These are phyloP conservation scores for Zymoseptoria ardabiliae DNA, from an alignment of 2,329 filamentous ascomycete genomes.

Conservation along the genomic window DNA sequence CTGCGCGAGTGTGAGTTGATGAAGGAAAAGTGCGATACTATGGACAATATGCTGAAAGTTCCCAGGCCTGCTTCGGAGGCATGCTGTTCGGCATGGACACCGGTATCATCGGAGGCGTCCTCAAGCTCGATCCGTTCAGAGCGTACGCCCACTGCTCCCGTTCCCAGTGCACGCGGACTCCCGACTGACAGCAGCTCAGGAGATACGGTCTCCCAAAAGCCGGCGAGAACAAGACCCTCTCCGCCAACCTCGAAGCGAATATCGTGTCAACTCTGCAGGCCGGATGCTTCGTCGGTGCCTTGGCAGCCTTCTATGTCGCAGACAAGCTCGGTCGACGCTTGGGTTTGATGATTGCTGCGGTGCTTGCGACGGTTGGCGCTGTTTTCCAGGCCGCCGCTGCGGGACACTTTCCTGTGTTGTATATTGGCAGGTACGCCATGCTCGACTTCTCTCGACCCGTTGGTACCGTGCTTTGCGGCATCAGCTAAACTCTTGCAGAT, in stretches of 20 bases:
- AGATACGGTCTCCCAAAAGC: constrained; percentile 45
- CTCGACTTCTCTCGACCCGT: background rate
- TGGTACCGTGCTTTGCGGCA: background rate
- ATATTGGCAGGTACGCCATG: constrained; percentile 16
- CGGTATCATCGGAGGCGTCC: constrained; percentile 60
- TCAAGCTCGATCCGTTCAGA: constrained; percentile 54
- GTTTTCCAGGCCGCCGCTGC: constrained; percentile 61
- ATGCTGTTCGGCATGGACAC: constrained; percentile 61
- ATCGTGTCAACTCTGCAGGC: constrained; percentile 72
- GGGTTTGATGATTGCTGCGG: constrained; percentile 58
- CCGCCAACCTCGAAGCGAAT: constrained; percentile 19
- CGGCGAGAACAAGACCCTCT: constrained; percentile 14
- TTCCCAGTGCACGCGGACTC: background rate
- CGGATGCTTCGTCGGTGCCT: constrained; percentile 64
- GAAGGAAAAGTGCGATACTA: constrained; percentile 30
- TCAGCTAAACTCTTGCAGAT: constrained; percentile 31
- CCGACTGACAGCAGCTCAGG: constrained; percentile 25
- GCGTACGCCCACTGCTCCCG: constrained; percentile 32
- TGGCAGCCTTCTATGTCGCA: constrained; percentile 62
- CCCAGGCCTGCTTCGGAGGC: constrained; percentile 56
- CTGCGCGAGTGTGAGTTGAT: constrained; percentile 55
- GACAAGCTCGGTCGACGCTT: constrained; percentile 64
- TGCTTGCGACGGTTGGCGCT: constrained; percentile 57
- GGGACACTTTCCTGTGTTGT: constrained; percentile 16
- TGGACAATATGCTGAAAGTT: constrained; percentile 34